Percentiles rank a stretch among this genome's conserved stretches.
These are phyloP conservation scores for Fusarium sp. DNA, from an alignment of 2,329 filamentous ascomycete species.

Conservation along the genomic window DNA sequence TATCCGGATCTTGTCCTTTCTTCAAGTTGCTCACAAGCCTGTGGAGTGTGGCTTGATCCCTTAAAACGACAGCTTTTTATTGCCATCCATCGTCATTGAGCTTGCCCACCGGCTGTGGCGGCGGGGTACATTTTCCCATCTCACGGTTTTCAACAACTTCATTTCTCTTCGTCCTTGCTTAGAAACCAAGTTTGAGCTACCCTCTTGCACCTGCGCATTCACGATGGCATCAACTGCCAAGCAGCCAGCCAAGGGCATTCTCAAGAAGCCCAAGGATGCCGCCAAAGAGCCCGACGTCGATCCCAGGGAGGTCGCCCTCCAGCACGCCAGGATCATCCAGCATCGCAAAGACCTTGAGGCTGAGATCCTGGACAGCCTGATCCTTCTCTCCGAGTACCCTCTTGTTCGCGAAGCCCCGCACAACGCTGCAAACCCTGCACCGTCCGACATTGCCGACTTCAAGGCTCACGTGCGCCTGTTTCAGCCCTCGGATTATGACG, in stretches of 20 bases:
- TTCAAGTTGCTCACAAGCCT: neutral
- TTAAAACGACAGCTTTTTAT: slow-evolving; percentile 4
- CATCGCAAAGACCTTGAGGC: slow-evolving; percentile 83
- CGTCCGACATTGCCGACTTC: slow-evolving; percentile 74
- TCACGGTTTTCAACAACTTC: neutral
- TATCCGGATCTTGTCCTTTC: neutral
- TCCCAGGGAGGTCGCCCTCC: slow-evolving; percentile 75
- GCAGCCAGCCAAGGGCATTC: slow-evolving; percentile 64
- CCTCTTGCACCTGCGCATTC: neutral
- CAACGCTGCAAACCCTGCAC: slow-evolving; percentile 62
- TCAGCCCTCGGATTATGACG: slow-evolving; percentile 90
- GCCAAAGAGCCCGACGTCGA: slow-evolving; percentile 48
- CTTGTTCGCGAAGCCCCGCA: slow-evolving; percentile 47
- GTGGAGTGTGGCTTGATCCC: slow-evolving; percentile 24
- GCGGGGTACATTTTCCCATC: slow-evolving; percentile 15
- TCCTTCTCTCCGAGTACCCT: slow-evolving; percentile 75
- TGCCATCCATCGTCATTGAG: slow-evolving; percentile 1
- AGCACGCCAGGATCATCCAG: slow-evolving; percentile 86
- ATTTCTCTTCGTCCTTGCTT: slow-evolving; percentile 5
- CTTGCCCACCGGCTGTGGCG: slow-evolving; percentile 14
- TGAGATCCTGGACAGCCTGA: slow-evolving; percentile 77
- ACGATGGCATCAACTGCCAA: slow-evolving; percentile 46
- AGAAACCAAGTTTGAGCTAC: neutral
- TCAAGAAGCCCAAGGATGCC: slow-evolving; percentile 64
- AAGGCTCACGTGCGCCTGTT: slow-evolving; percentile 77